Evolutionary conservation across 2,329 filamentous ascomycete genomes (phyloP).

Genomic region (Venturia oleaginea): DNA sequence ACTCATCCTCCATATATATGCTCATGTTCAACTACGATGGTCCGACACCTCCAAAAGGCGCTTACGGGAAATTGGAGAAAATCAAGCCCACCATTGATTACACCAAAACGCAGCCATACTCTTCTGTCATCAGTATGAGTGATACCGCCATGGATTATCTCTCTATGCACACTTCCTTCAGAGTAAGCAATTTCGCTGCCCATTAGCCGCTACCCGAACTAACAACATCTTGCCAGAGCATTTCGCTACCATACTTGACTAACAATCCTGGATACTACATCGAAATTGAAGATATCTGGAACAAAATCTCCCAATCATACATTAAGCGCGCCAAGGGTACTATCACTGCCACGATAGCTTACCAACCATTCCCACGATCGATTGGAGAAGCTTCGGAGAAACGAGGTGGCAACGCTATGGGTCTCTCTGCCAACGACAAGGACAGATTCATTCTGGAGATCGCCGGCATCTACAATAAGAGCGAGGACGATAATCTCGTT

Average conservation of each 20-base stretch:
- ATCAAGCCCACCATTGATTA: conserved; percentile 20
- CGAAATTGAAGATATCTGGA: conserved; percentile 26
- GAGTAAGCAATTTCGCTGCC: conserved; percentile 25
- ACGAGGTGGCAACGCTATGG: conserved; percentile 14
- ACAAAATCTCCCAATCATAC: conserved; percentile 20
- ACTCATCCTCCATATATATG: conserved; percentile 20
- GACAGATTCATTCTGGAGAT: conserved; percentile 19
- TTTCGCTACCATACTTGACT: conserved; percentile 20
- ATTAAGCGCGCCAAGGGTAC: conserved; percentile 20
- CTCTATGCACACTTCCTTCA: conserved; percentile 20
- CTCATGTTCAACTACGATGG: conserved; percentile 30
- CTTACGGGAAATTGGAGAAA: conserved; percentile 27
- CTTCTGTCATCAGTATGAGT: conserved; percentile 38
- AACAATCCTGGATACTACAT: conserved; percentile 26
- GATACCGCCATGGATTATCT: conserved; percentile 23
- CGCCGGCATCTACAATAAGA: conserved; percentile 18
- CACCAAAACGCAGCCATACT: conserved; percentile 37
- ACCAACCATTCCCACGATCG: conserved; percentile 24
- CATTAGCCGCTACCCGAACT: conserved; percentile 25
- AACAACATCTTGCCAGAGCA: conserved; percentile 23
- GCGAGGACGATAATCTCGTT: conserved; percentile 17
- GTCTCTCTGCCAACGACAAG: conserved; percentile 13
- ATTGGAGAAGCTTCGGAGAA: conserved; percentile 16
- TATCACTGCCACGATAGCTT: conserved; percentile 24
- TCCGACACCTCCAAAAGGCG: conserved; percentile 23